Base-by-base conservation (phyloP, 2,329 filamentous ascomycete species). In the Ceratocystis variospora region DNA sequence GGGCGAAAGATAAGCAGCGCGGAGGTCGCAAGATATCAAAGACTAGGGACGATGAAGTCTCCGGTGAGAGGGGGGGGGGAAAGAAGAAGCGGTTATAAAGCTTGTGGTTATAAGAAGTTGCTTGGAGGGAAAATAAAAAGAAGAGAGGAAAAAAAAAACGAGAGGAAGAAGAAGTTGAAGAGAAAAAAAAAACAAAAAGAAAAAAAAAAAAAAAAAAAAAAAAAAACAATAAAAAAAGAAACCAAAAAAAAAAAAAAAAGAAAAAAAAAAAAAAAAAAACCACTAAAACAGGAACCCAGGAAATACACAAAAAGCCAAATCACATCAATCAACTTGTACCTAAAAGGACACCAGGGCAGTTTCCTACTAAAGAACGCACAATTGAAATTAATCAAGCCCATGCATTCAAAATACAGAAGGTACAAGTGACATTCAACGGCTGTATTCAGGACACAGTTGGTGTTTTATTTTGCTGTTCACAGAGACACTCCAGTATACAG, bases 21-120 rank as follows among this genome's bases (percentile, higher is more conserved):
- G 33, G 37, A 59, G 41, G 48, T 31, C 50, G 63, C 28, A 28
- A 61, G 53, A 67, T 66, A 53, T 61, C 37, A 61, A 66, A 61
- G 62, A 64, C 67, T 44, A 31, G 62, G 25, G 59, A 65, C 33
- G 48, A 65, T 25, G 12, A 63, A 63, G 65, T 63, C 65, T 66
- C 50, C 19, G 46, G 53, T 41, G 22, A 41, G 59, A 53, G 57
- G 61, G 63, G 28, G 57, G 61, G 63, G n/a, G 8, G 10, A 64
- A 48, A 28, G 37, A 57, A 67, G 45, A 45, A 48, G 57, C 28
- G 19, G 22, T 59, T 53, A 22, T 50, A 17, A 63, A 63, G 28
- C 41, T 61, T 59, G 61, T 17, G 37, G 48, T 62, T 66, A 33
- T 62, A 64, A 65, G 22, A 59, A 62, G 19, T 17, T 55, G 44